Evolutionary conservation across 2,329 filamentous ascomycete genomes (phyloP), one percentile per base, ranked within the genome.

Genomic region (Metarhizium robertsii): DNA sequence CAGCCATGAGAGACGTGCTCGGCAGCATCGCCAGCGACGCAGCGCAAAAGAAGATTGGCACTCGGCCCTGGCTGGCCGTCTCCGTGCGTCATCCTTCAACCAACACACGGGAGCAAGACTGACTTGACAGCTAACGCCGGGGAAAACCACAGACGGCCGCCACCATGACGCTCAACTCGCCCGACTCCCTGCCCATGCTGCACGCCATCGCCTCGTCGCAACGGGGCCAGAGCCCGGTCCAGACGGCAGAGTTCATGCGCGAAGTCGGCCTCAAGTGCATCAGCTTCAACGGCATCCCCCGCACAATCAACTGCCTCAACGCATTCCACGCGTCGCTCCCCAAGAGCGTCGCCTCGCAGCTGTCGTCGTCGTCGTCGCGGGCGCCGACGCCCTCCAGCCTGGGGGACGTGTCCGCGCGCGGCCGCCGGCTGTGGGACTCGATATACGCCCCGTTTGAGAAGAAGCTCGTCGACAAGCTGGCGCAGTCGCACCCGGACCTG

Each of bases 101-200:
- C 25, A 25, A 25, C 25, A 25, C 25, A 25, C 25, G 25, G 25
- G 3, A 25, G 25, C 25, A 25, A 25, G 25, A 25, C 25, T 25
- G 25, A 25, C 25, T 25, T 25, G 25, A 34, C 32, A 11, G 6
- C 32, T 34, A 34, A 34, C 10, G 32, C 2, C 7, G 2, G 4
- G 2, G 6, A 25, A 45, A 45, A 45, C 8, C 2, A 18, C 14
- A 90, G 85, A 87, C 89, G 1, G 90, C 89, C 36, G 85, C 89
- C 18, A 90, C 88, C 2, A 88, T 92, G 73, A 94, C 90, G 1
- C 83, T 94, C 75, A 94, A 95, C 74, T 91, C 88, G 2, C 89
- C 89, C 29, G 86, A 88, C 56, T 87, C 88, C 3, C 80, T 92
- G 61, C 72, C 81, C 4, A 71, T 79, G 25, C 79, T 92, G 13